These are phyloP conservation scores for Hortiboletus campestris DNA, from an alignment of 768 basidiomycete genomes.

Conservation along the genomic window DNA sequence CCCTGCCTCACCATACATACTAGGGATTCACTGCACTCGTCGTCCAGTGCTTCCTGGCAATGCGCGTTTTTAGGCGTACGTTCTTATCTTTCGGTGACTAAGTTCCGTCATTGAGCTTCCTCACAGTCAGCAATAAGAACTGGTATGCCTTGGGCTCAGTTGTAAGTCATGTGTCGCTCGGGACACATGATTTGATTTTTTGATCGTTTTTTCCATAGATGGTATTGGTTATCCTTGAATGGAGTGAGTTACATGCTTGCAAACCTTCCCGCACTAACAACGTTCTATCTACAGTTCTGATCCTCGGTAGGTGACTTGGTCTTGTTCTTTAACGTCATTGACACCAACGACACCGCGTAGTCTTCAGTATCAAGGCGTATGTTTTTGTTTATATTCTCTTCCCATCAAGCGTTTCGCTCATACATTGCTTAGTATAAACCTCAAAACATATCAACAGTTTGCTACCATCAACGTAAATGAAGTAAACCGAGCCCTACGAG, in stretches of 20 bases:
- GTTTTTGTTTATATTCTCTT: background rate
- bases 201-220: background rate
- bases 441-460: background rate
- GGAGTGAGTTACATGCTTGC: constrained; percentile 21
- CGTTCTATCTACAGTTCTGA: constrained; percentile 19
- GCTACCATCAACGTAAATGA: background rate
- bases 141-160: constrained; percentile 35
- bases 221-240: constrained; percentile 41
- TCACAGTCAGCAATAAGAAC: constrained; percentile 49
- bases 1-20: background rate
- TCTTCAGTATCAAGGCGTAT: background rate
- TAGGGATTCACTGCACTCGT: constrained; percentile 45
- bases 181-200: background rate
- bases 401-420: constrained; percentile 1
- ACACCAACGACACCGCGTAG: background rate
- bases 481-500: background rate
- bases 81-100: background rate
- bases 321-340: background rate
- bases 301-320: constrained; percentile 30
- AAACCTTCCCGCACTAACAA: constrained; percentile 1
- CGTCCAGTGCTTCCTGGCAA: constrained; percentile 54
- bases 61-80: constrained; percentile 49
- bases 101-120: background rate
- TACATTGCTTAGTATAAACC: constrained; percentile 35
- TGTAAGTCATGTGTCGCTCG: constrained; percentile 12